A percentile compares a stretch with the other conserved stretches of the same genome.
Conservation (phyloP, 2,329 filamentous ascomycete genomes). For the Fusarium verrucosum region DNA sequence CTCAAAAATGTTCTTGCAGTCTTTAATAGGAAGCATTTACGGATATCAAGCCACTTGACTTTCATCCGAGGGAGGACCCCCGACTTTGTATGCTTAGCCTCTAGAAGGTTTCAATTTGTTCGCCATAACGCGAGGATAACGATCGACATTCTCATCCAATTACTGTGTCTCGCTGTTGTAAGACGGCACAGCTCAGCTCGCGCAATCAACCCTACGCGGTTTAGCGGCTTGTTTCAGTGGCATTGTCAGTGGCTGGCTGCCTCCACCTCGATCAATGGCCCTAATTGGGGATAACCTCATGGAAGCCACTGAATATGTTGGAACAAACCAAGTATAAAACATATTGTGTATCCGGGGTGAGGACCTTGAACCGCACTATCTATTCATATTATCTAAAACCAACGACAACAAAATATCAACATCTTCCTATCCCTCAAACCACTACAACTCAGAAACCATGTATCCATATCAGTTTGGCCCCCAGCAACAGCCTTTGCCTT, state of each 20-base stretch:
- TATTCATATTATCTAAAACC: no score
- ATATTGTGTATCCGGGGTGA: neutral
- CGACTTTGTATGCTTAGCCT: no score
- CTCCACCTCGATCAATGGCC: slow-evolving; percentile 21
- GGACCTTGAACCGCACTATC: rapidly evolving
- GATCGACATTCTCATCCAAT: neutral
- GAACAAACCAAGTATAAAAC: neutral
- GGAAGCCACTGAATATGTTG: neutral
- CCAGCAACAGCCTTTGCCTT: neutral
- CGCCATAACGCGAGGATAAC: no score
- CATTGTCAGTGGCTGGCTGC: neutral
- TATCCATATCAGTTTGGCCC: neutral
- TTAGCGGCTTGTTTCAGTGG: neutral
- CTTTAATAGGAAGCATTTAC: no score
- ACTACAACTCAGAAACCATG: neutral
- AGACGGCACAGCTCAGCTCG: slow-evolving; percentile 12
- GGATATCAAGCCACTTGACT: no score
- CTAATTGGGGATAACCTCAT: slow-evolving; percentile 11
- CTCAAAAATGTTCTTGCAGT: no score
- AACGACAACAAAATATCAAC: neutral
- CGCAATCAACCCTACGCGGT: slow-evolving; percentile 6
- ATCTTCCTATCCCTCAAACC: neutral
- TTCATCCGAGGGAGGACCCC: no score
- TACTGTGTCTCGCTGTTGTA: neutral
- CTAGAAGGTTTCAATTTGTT: no score